A percentile compares a stretch with the other conserved stretches of the same genome.
phyloP scores from a whole-genome alignment of 2,329 filamentous ascomycete species.

The Zymoseptoria brevis region DNA sequence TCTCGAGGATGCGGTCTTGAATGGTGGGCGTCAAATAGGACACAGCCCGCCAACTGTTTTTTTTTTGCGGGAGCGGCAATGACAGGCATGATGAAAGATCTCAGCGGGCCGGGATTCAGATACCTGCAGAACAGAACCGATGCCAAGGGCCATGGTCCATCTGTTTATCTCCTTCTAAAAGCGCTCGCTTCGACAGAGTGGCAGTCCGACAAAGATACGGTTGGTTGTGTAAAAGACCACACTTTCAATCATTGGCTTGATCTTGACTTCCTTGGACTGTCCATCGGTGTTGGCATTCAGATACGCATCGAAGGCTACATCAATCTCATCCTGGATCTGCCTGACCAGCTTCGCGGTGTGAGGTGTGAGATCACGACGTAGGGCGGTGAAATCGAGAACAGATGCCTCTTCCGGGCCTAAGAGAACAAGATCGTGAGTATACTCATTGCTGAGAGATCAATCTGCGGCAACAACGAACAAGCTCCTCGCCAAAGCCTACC shows the following conservation, averaged over 20 bases:
- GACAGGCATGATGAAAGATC: slow-evolving; percentile 2
- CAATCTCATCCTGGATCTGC: slow-evolving; percentile 11
- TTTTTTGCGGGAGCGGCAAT: background rate
- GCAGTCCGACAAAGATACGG: slow-evolving; percentile 11
- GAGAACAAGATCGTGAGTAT: background rate
- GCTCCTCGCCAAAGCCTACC: slow-evolving; percentile 1
- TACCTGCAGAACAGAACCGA: slow-evolving; percentile 1
- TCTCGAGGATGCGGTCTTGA: too few species aligned
- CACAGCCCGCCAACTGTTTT: background rate
- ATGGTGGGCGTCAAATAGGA: background rate
- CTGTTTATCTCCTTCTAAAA: background rate
- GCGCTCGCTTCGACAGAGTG: slow-evolving; percentile 5
- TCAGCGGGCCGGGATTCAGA: slow-evolving; percentile 1
- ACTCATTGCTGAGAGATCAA: too few species aligned
- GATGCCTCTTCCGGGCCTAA: slow-evolving; percentile 2
- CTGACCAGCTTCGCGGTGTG: slow-evolving; percentile 7
- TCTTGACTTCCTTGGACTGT: slow-evolving; percentile 3
- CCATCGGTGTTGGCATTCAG: background rate
- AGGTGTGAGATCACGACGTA: slow-evolving; percentile 8
- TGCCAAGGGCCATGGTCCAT: slow-evolving; percentile 7
- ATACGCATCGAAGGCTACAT: slow-evolving; percentile 1
- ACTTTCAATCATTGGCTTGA: slow-evolving; percentile 6
- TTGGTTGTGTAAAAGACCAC: slow-evolving; percentile 14
- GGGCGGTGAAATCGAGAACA: slow-evolving; percentile 10
- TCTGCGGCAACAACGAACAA: slow-evolving; percentile 1